Conservation (phyloP, 202 grass and related monocot genomes). For the Zizania palustris region DNA sequence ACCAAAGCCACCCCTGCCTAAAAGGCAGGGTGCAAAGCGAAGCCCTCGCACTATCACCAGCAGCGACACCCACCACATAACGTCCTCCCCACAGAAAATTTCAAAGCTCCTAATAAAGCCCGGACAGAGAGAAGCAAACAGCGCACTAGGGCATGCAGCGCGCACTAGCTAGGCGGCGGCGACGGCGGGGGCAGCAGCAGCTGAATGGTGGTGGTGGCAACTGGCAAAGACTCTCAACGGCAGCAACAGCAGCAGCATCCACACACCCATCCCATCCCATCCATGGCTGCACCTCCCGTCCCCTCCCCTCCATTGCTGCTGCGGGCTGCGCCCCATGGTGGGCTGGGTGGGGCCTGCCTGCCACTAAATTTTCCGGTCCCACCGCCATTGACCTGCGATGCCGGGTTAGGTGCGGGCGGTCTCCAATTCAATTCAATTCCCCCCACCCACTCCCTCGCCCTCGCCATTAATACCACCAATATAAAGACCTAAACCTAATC, state of each 20-base stretch:
- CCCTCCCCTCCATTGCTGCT: background rate
- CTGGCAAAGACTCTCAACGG: constrained; percentile 13
- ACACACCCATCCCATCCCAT: too few species aligned
- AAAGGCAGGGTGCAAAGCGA: constrained; percentile 52
- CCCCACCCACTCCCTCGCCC: constrained; percentile 57
- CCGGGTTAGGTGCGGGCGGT: constrained; percentile 70
- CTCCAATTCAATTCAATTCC: constrained; percentile 73
- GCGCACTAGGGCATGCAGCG: constrained; percentile 24
- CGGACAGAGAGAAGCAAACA: constrained; percentile 40
- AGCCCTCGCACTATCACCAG: constrained; percentile 34
- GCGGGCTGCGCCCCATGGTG: constrained; percentile 1
- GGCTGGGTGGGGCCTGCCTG: constrained; percentile 48
- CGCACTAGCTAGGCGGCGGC: constrained; percentile 40
- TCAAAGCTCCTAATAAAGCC: background rate
- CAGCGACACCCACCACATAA: constrained; percentile 36
- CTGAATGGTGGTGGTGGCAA: constrained; percentile 32
- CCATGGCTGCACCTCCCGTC: background rate
- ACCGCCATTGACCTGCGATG: constrained; percentile 64
- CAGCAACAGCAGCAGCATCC: constrained; percentile 17
- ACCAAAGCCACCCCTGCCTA: constrained; percentile 39
- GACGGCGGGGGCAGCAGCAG: constrained; percentile 2
- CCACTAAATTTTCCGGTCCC: constrained; percentile 66
- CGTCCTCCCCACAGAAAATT: constrained; percentile 18
- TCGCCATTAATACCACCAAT: constrained; percentile 61
- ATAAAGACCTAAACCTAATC: constrained; percentile 46